Conservation (phyloP, 2,329 filamentous ascomycete species). For the Fusarium sp. region DNA sequence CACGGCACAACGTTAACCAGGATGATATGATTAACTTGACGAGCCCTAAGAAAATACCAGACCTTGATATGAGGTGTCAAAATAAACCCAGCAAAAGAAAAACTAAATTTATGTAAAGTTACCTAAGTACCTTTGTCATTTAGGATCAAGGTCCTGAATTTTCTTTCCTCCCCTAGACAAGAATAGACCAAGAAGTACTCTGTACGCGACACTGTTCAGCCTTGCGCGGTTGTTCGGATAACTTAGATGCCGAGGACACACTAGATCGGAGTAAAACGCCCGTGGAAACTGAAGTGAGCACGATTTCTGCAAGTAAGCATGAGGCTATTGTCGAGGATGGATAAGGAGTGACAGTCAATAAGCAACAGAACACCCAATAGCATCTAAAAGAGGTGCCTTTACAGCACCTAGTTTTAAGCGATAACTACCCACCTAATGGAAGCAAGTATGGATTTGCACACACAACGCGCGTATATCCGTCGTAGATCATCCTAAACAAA, state of each 20-base stretch:
- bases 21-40: slow-evolving; percentile 20
- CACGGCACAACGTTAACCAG: slow-evolving; percentile 28
- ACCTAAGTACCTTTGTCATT: too few relatives aligned
- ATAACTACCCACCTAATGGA: not conserved
- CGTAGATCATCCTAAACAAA: slow-evolving; percentile 10
- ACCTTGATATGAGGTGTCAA: too few relatives aligned
- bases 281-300: not conserved
- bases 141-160: too few relatives aligned
- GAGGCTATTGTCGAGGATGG: slow-evolving; percentile 5
- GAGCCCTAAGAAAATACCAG: not conserved
- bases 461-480: not conserved
- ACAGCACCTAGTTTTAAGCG: slow-evolving; percentile 1
- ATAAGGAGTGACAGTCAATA: not conserved
- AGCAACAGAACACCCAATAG: slow-evolving; percentile 2
- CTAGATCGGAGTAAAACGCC: slow-evolving; percentile 27
- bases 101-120: too few relatives aligned
- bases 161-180: too few relatives aligned
- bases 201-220: slow-evolving; percentile 19
- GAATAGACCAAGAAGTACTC: slow-evolving; percentile 5
- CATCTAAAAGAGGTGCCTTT: not conserved
- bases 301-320: not conserved
- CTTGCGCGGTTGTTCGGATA: slow-evolving; percentile 6
- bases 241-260: not conserved
- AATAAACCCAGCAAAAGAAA: too few relatives aligned
- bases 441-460: not conserved